These are phyloP conservation scores for Cladophialophora psammophila DNA, from an alignment of 2,329 filamentous ascomycete genomes.

Conservation along the genomic window DNA sequence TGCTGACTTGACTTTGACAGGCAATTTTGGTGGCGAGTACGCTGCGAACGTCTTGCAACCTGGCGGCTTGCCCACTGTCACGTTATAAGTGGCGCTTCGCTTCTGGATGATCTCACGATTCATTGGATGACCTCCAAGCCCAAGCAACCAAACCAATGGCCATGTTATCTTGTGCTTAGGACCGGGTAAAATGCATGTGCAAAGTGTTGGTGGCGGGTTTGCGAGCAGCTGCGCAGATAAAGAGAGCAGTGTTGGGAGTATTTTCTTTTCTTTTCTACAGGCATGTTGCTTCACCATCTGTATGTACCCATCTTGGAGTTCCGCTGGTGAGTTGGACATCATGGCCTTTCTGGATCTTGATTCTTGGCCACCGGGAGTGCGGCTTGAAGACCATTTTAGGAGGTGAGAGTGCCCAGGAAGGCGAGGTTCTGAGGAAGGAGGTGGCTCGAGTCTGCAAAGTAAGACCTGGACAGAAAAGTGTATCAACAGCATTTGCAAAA, in stretches of 20 bases:
- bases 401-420: slow-evolving; percentile 4
- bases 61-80: slow-evolving; percentile 48
- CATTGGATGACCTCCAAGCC: neutral
- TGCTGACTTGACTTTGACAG: slow-evolving; percentile 48
- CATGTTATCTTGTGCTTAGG: neutral
- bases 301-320: neutral
- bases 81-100: slow-evolving; percentile 22
- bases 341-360: slow-evolving; percentile 20
- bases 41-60: slow-evolving; percentile 59
- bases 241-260: slow-evolving; percentile 15
- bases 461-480: slow-evolving; percentile 17
- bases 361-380: slow-evolving; percentile 21
- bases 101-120: slow-evolving; percentile 30
- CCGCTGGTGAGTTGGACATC: slow-evolving; percentile 17
- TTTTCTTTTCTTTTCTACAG: slow-evolving; percentile 28
- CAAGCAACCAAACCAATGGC: neutral
- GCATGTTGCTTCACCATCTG: slow-evolving; percentile 24
- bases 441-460: slow-evolving; percentile 23
- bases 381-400: slow-evolving; percentile 26
- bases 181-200: neutral
- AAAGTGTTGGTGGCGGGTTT: neutral
- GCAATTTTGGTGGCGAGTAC: slow-evolving; percentile 65
- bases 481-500: slow-evolving; percentile 20
- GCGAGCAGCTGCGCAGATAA: slow-evolving; percentile 21
- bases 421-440: slow-evolving; percentile 3